A percentile compares a stretch with the other conserved stretches of the same genome.
phyloP scores from a whole-genome alignment of 2,329 filamentous ascomycete genomes.

The Pestalotiopsis sp. region DNA sequence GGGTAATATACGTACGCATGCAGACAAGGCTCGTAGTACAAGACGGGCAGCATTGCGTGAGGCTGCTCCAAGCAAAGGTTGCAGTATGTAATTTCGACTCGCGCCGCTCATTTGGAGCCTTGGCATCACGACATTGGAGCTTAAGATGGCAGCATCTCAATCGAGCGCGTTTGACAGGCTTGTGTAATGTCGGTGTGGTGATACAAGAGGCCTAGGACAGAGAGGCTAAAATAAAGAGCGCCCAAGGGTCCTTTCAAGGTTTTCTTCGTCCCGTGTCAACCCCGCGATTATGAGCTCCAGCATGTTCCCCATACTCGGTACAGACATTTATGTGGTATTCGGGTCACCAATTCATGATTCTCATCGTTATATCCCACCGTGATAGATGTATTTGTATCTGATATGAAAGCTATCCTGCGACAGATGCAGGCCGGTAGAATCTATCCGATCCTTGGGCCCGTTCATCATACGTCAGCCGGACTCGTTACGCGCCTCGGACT shows the following conservation, averaged over 20 bases:
- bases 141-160: slow-evolving; percentile 5
- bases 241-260: background rate
- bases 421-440: background rate
- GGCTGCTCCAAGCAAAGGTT: background rate
- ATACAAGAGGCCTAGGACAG: background rate
- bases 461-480: background rate
- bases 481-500: background rate
- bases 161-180: background rate
- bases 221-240: background rate
- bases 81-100: background rate
- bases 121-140: slow-evolving; percentile 12
- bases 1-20: background rate
- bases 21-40: background rate
- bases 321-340: too few relatives aligned
- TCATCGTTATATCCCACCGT: too few relatives aligned
- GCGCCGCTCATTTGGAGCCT: slow-evolving; percentile 6
- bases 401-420: background rate
- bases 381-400: background rate
- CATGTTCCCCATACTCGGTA: too few relatives aligned
- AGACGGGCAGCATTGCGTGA: background rate
- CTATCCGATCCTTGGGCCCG: background rate
- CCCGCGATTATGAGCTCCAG: too few relatives aligned
- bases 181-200: slow-evolving; percentile 12
- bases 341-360: too few relatives aligned
- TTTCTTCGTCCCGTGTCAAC: background rate